Conservation (phyloP, 352 stramenopile species). For the Phytopythium mirpurense region DNA sequence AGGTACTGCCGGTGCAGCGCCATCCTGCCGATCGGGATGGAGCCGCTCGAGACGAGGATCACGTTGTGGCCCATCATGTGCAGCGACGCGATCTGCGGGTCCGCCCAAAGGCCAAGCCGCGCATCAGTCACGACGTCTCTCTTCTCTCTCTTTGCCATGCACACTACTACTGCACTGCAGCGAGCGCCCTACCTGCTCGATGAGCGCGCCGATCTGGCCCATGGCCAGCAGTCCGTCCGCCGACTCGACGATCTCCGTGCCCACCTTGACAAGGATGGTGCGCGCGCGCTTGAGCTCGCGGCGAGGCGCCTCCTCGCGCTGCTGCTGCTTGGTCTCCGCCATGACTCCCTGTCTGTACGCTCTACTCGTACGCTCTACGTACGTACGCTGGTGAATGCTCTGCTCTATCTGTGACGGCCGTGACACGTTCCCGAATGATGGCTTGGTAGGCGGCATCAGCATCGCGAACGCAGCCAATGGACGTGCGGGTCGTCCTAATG, state of each 20-base stretch:
- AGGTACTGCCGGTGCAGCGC: constrained; percentile 78
- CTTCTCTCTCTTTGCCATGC: too few relatives aligned
- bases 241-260: constrained; percentile 83
- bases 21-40: constrained; percentile 75
- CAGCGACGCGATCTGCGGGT: constrained; percentile 58
- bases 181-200: constrained; percentile 41
- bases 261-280: constrained; percentile 84
- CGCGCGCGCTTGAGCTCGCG: constrained; percentile 49
- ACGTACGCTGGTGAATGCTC: too few relatives aligned
- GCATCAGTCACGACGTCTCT: not conserved
- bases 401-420: too few relatives aligned
- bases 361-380: not conserved
- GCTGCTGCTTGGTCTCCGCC: not conserved
- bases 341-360: not conserved
- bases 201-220: constrained; percentile 81
- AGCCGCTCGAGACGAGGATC: constrained; percentile 81
- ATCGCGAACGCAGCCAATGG: not conserved
- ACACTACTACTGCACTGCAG: not conserved
- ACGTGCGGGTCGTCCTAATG: not conserved
- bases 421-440: too few relatives aligned
- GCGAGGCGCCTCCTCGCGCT: constrained; percentile 10
- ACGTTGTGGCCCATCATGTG: constrained; percentile 82
- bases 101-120: not conserved
- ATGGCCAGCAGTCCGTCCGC: constrained; percentile 69
- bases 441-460: too few relatives aligned